Conservation (phyloP, 2,329 filamentous ascomycete genomes). For the Neodidymelliopsis sp. region DNA sequence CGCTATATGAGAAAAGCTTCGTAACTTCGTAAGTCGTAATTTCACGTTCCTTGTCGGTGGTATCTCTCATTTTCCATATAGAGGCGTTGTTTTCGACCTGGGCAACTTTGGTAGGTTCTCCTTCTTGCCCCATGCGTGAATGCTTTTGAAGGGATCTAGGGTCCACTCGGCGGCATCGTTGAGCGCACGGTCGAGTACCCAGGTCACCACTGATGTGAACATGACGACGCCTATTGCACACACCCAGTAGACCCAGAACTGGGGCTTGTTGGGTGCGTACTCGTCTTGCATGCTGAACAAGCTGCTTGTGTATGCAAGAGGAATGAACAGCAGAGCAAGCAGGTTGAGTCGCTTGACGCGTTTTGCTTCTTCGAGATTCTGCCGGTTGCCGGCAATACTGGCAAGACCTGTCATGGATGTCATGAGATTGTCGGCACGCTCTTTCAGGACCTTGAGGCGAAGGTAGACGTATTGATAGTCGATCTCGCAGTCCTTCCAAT, state of each 20-base stretch:
- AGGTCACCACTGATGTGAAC: conserved; percentile 35
- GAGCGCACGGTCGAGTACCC: conserved; percentile 35
- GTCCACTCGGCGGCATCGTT: conserved; percentile 43
- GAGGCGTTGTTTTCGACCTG: too few species aligned
- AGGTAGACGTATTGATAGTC: conserved; percentile 47
- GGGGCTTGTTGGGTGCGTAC: conserved; percentile 35
- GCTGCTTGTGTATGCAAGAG: conserved; percentile 42
- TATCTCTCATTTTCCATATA: too few species aligned
- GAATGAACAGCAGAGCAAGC: conserved; percentile 45
- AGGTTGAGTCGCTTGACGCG: conserved; percentile 44
- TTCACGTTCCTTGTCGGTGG: too few species aligned
- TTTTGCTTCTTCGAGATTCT: conserved; percentile 47
- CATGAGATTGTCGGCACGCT: conserved; percentile 44
- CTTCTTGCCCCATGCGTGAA: too few species aligned
- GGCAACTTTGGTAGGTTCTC: too few species aligned
- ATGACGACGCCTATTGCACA: conserved; percentile 34
- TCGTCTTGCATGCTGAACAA: conserved; percentile 47
- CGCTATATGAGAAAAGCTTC: too few species aligned
- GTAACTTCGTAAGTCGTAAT: too few species aligned
- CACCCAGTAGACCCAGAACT: conserved; percentile 47
- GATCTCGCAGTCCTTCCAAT: conserved; percentile 39
- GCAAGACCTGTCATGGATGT: conserved; percentile 46
- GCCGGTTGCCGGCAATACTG: conserved; percentile 43
- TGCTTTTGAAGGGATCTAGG: conserved; percentile 2
- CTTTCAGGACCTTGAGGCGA: conserved; percentile 43